A percentile compares a stretch with the other conserved stretches of the same genome.
Conservation (phyloP, 345 rosid species). For the Euphorbia tirucalli region DNA sequence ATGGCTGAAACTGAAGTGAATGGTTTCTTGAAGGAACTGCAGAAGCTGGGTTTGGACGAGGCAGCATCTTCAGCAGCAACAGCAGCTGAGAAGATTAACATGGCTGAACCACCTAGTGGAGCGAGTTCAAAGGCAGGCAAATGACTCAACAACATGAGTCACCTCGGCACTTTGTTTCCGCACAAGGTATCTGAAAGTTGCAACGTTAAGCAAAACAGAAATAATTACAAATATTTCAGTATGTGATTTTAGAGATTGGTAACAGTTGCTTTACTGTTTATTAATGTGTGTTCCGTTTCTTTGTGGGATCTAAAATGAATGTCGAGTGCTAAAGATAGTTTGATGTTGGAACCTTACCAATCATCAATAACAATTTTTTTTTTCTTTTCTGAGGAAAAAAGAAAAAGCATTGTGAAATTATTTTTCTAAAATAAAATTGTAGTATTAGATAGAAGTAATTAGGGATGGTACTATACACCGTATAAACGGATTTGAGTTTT, state of each 20-base stretch:
- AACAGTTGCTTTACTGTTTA: neutral
- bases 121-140: neutral
- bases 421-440: too few relatives aligned
- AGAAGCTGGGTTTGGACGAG: slow-evolving; percentile 61
- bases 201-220: neutral
- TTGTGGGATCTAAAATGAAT: neutral
- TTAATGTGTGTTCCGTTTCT: neutral
- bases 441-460: too few relatives aligned
- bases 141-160: neutral
- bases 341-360: too few relatives aligned
- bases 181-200: neutral
- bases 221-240: too few relatives aligned
- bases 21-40: slow-evolving; percentile 67
- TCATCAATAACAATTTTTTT: too few relatives aligned
- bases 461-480: too few relatives aligned
- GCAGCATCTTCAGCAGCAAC: slow-evolving; percentile 70
- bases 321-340: neutral
- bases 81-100: slow-evolving; percentile 47
- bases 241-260: too few relatives aligned
- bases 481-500: too few relatives aligned
- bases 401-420: too few relatives aligned
- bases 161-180: neutral
- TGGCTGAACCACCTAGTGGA: neutral
- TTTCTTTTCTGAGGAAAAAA: too few relatives aligned
- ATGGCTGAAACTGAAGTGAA: slow-evolving; percentile 46